phyloP scores from a whole-genome alignment of 169 alveolate species.

The Eimeria zaria region DNA sequence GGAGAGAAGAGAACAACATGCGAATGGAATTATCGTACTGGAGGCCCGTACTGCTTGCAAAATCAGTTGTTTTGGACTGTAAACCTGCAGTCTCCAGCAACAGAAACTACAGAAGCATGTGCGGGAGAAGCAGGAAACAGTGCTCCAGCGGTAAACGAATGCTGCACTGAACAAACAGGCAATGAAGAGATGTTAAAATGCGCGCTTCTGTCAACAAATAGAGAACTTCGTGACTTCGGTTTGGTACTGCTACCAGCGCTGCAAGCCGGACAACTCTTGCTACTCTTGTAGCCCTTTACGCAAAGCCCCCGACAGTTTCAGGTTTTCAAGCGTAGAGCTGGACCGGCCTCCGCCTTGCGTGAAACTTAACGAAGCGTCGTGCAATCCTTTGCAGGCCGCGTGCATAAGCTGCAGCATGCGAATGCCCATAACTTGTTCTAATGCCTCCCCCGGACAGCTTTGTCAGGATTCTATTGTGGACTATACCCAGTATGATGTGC shows the following conservation, averaged over 20 bases:
- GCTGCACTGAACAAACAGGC: background rate
- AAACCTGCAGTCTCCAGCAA: constrained; percentile 28
- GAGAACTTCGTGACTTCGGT: background rate
- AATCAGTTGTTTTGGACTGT: constrained; percentile 38
- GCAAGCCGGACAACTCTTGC: background rate
- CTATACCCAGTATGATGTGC: background rate
- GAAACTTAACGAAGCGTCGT: background rate
- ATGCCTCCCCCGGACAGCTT: background rate
- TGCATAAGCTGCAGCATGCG: background rate
- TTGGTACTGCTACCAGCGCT: background rate
- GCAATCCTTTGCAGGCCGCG: background rate
- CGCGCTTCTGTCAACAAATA: background rate
- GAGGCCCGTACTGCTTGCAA: constrained; percentile 27
- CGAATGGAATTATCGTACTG: background rate
- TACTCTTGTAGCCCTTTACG: background rate
- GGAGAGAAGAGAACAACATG: background rate
- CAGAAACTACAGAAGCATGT: background rate
- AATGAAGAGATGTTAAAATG: background rate
- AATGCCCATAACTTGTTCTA: background rate
- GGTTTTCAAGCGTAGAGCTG: background rate
- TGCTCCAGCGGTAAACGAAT: background rate
- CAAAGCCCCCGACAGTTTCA: background rate
- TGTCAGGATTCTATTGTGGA: background rate
- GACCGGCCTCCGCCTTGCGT: background rate
- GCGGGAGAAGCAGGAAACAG: background rate